phyloP scores from a whole-genome alignment of 345 rosid species.

The Bruguiera sexangula region DNA sequence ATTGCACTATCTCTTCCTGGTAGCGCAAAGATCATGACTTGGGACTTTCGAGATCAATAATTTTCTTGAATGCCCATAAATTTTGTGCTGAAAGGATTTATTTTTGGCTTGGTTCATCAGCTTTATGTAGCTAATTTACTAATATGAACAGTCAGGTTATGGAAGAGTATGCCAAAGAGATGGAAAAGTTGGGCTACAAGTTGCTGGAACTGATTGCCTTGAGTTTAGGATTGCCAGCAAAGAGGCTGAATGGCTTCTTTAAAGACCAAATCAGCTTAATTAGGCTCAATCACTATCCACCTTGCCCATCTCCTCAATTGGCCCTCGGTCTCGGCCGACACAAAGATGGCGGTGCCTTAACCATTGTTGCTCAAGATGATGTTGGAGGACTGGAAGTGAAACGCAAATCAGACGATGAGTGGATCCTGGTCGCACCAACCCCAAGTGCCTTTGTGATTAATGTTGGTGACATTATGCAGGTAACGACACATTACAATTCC shows the following conservation, averaged over 20 bases:
- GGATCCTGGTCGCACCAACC: constrained; percentile 53
- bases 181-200: constrained; percentile 41
- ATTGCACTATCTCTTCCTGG: neutral
- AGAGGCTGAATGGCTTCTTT: constrained; percentile 40
- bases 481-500: neutral
- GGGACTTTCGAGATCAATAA: too few species aligned
- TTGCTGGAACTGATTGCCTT: constrained; percentile 43
- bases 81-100: neutral
- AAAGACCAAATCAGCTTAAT: constrained; percentile 41
- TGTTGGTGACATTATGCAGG: constrained; percentile 30
- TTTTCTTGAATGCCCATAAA: too few species aligned
- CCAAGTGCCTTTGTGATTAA: constrained; percentile 29
- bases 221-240: constrained; percentile 48
- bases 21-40: too few species aligned
- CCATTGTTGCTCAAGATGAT: constrained; percentile 59
- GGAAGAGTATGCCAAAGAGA: constrained; percentile 40
- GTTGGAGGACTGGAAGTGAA: constrained; percentile 73
- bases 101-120: neutral
- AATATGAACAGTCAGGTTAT: constrained; percentile 33
- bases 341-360: constrained; percentile 63
- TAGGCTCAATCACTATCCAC: constrained; percentile 63
- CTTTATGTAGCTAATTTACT: neutral
- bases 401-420: constrained; percentile 57
- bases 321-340: constrained; percentile 78
- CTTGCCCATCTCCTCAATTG: constrained; percentile 62